Evolutionary conservation across 2,329 filamentous ascomycete species (phyloP).

Genomic region (Blastomyces gilchristii): DNA sequence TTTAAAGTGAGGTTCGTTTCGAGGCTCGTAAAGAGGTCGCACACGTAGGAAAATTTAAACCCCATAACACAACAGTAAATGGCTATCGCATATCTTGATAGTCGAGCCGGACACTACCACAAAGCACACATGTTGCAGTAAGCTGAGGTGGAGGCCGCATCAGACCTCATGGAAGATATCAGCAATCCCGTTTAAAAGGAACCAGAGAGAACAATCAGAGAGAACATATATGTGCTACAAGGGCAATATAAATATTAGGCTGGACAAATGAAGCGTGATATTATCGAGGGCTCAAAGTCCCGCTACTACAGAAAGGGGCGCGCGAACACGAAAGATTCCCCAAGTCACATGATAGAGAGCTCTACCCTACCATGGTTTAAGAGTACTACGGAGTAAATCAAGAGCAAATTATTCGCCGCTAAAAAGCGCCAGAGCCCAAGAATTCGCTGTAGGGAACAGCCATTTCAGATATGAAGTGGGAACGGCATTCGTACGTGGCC

Average conservation of each 20-base stretch:
- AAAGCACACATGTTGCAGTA: neutral
- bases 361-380: neutral
- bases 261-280: neutral
- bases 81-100: neutral
- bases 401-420: no score
- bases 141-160: neutral
- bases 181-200: neutral
- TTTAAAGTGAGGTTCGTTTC: conserved; percentile 41
- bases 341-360: neutral
- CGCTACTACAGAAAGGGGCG: neutral
- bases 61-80: conserved; percentile 26
- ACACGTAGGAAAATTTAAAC: conserved; percentile 56
- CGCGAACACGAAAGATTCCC: neutral
- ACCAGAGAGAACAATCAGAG: neutral
- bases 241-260: neutral
- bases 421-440: neutral
- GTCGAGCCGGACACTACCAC: neutral
- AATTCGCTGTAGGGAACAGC: neutral
- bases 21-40: conserved; percentile 60
- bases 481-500: neutral
- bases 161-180: neutral
- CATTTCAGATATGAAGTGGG: neutral
- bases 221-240: neutral
- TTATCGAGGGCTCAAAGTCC: neutral
- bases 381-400: no score